Evolutionary conservation across 148 eudicot genomes (phyloP).

Genomic region (Vaccinium corymbosum): DNA sequence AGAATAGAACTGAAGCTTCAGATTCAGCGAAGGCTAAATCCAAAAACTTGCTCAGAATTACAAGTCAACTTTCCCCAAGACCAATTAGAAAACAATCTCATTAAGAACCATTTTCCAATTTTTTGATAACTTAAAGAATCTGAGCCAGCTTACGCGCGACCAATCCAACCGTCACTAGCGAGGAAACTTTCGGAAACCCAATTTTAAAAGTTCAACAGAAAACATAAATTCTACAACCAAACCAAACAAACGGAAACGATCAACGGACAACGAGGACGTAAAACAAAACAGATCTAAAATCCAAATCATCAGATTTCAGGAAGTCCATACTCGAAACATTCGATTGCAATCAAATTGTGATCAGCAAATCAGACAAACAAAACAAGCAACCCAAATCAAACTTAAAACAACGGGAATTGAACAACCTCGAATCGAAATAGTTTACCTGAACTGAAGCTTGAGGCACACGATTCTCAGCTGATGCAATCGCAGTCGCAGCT

Average conservation of each 20-base stretch:
- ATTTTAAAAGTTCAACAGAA: neutral
- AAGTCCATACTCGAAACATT: neutral
- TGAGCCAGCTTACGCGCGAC: too few relatives aligned
- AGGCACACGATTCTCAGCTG: conserved; percentile 61
- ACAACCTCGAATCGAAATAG: neutral
- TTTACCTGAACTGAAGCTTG: conserved; percentile 55
- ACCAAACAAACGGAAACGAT: neutral
- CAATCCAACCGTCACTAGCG: too few relatives aligned
- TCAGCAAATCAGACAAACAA: neutral
- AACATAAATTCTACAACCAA: neutral
- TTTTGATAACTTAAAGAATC: too few relatives aligned
- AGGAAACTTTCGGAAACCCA: too few relatives aligned
- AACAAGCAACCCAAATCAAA: neutral
- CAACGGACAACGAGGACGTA: neutral
- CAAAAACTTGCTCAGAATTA: neutral
- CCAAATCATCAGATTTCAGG: neutral
- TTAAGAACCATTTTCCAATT: neutral
- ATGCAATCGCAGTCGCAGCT: conserved; percentile 82
- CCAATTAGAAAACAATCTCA: neutral
- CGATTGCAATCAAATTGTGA: neutral
- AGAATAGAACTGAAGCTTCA: conserved; percentile 4
- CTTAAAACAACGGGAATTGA: neutral
- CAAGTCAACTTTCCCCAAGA: neutral
- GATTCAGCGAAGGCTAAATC: conserved; percentile 10
- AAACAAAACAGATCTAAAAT: conserved; percentile 9